phyloP scores from a whole-genome alignment of 139 green algal genomes.

The Coccomyxa sp. region DNA sequence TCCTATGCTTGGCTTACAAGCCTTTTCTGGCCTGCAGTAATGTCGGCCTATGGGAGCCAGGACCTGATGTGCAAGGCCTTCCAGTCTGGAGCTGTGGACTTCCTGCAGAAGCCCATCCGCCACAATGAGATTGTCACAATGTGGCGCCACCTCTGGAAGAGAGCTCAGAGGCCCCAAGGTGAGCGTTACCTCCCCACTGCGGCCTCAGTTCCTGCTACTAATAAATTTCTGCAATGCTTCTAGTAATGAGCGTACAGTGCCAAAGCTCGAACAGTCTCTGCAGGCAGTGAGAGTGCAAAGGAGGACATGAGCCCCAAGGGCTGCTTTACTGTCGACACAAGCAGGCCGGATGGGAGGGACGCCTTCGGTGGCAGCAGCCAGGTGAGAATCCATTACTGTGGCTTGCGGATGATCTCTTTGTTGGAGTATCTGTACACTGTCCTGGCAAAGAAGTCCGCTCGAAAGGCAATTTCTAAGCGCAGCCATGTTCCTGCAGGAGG shows the following conservation, averaged over 20 bases:
- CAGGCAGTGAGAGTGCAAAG: neutral
- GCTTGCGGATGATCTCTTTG: no score
- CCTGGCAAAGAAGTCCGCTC: no score
- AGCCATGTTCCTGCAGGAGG: no score
- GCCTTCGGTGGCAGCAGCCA: no score
- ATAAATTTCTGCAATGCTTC: neutral
- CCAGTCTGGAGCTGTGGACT: slow-evolving; percentile 58
- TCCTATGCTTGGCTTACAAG: neutral
- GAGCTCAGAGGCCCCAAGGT: neutral
- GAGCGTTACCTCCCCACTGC: neutral
- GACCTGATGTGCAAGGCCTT: slow-evolving; percentile 13
- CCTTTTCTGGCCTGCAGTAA: slow-evolving; percentile 9
- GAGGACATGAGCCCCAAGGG: no score
- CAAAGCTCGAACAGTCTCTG: neutral
- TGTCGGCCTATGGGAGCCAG: slow-evolving; percentile 8
- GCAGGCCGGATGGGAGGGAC: no score
- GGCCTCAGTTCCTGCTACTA: neutral
- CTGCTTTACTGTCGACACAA: no score
- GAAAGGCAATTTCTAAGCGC: no score
- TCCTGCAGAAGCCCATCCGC: slow-evolving; percentile 73
- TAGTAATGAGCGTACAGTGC: neutral
- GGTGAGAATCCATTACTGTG: no score
- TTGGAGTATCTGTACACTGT: no score
- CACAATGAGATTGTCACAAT: slow-evolving; percentile 71
- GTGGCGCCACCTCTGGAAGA: slow-evolving; percentile 64